Evolutionary conservation across 2,329 filamentous ascomycete species (phyloP), one percentile per base, ranked within the genome.

Genomic region (Apiospora pterosperma): DNA sequence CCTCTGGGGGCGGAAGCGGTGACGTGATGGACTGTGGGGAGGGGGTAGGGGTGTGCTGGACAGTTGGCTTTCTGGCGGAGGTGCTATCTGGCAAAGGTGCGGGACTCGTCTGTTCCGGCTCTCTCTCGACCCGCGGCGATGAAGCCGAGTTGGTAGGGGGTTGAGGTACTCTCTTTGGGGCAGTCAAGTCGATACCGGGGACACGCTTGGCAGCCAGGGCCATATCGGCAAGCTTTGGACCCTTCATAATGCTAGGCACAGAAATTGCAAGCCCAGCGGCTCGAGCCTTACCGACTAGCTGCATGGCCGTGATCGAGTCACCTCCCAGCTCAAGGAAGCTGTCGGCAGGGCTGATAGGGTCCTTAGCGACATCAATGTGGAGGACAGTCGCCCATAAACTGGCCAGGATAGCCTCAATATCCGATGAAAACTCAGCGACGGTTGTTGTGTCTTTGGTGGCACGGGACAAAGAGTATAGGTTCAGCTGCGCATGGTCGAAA

Each of bases 211-310:
- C 62, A 25, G 36, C 62, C 21, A 63, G 23, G 11, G 62, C 34
- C 58, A 60, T 38, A 34, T 60, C 58, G n/a, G 21, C 58, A 38
- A 60, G 58, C 34, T 38, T 39, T 7, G 58, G 34, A 59, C 82
- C 79, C n/a, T 48, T 59, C 36, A 63, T 23, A 11, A 36, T 64
- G 8, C 28, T 36, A 75, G 55, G 69, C 69, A 63, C 68, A 71
- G 82, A 81, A 34, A 81, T 76, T n/a, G 78, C 74, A 1, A 78
- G 76, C 1, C 81, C 80, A 5, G 72, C 78, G 25, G 82, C 61
- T 2, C 58, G 34, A 14, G 21, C 39, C 25, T 55, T 55, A 10
- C 48, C 48, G 19, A 42, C 59, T 6, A 61, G 25, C 16, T 42
- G 36, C 36, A 61, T 61, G 21, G 38, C 59, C 23, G 36, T 31